A percentile compares a stretch with the other conserved stretches of the same genome.
Evolutionary conservation across 164 flowering plant genomes (phyloP).

Genomic region (Akebia trifoliata): DNA sequence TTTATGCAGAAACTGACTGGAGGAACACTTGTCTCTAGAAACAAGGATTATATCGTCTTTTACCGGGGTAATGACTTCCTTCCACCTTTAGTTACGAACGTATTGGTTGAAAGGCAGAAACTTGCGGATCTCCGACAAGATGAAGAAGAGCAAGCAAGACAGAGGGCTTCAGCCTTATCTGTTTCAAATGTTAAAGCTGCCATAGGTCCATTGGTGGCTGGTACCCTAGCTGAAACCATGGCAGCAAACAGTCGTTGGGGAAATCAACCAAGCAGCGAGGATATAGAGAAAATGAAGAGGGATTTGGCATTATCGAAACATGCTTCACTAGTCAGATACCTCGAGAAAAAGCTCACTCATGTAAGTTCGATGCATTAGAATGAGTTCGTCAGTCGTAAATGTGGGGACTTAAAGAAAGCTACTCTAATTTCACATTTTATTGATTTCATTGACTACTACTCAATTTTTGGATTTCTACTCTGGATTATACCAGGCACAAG

Average conservation of each 20-base stretch:
- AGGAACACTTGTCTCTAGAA: conserved; percentile 79
- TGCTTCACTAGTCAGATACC: conserved; percentile 55
- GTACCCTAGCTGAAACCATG: conserved; percentile 76
- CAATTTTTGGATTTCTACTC: background rate
- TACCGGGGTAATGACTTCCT: conserved; percentile 92
- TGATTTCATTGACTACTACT: background rate
- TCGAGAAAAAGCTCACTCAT: conserved; percentile 50
- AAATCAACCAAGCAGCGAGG: conserved; percentile 43
- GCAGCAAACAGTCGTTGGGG: conserved; percentile 86
- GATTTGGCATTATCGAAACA: conserved; percentile 50
- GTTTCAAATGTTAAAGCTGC: conserved; percentile 33
- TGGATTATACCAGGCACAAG: conserved; percentile 47
- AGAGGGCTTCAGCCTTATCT: conserved; percentile 30
- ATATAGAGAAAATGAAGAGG: conserved; percentile 59
- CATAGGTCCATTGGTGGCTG: conserved; percentile 62
- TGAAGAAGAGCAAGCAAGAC: conserved; percentile 74
- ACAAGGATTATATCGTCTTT: conserved; percentile 83
- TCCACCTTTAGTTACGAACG: conserved; percentile 51
- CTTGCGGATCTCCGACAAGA: conserved; percentile 41
- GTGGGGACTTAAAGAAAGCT: background rate
- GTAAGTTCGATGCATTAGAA: conserved; percentile 36
- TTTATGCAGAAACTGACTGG: conserved; percentile 76
- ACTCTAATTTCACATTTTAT: background rate
- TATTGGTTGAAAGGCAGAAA: conserved; percentile 52
- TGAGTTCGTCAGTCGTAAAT: background rate